phyloP scores from a whole-genome alignment of 2,329 filamentous ascomycete genomes.

The Calonectria hawksworthii region DNA sequence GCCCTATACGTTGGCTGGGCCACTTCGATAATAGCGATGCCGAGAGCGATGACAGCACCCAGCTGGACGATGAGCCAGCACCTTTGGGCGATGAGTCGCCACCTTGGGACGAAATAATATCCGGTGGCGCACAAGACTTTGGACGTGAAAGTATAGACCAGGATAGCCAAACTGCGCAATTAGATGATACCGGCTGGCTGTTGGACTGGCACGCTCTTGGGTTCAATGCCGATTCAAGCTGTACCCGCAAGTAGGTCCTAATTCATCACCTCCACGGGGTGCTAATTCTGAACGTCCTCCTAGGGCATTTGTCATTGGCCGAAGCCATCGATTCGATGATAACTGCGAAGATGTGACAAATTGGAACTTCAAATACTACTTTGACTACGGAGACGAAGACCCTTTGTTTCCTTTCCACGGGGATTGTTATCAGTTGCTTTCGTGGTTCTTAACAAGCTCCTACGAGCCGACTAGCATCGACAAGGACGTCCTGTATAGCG shows the following conservation, averaged over 20 bases:
- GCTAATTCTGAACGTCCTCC: background rate
- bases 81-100: background rate
- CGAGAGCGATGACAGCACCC: background rate
- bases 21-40: background rate
- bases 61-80: background rate
- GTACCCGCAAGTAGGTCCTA: background rate
- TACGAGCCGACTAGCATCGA: too few species aligned
- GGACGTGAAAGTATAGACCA: background rate
- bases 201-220: background rate
- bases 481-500: too few species aligned
- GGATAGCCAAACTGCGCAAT: background rate
- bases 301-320: background rate
- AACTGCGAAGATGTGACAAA: background rate
- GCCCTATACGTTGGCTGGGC: background rate
- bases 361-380: background rate
- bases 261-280: background rate
- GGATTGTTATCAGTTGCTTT: too few species aligned
- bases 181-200: background rate
- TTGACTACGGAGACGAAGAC: too few species aligned
- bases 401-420: too few species aligned
- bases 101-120: background rate
- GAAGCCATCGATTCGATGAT: background rate
- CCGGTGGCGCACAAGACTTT: background rate
- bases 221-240: background rate
- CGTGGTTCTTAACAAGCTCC: too few species aligned